Evolutionary conservation across 2,329 filamentous ascomycete species (phyloP), one percentile per base, ranked within the genome.

Genomic region (Xylaria hypoxylon): DNA sequence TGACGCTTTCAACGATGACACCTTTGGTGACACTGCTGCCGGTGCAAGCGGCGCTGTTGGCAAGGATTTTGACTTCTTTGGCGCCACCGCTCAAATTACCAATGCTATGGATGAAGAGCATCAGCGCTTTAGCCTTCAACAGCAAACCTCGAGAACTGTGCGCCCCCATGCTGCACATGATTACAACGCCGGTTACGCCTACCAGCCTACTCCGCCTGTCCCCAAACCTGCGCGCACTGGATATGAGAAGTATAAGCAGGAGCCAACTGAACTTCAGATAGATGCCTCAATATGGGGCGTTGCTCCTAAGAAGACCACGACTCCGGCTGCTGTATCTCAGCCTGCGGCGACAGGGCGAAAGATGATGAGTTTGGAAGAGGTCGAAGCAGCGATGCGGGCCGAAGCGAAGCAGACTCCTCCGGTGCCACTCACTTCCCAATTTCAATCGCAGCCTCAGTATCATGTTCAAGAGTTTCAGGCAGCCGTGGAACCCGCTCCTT

Each of bases 41-140:
- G 81, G 78, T 19, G 76, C 78, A 19, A 71, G 78, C 42, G 79
- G 84, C 33, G 83, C 83, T 11, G 88, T 96, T 65, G 94, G 94
- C 76, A 96, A 92, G 78, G 95, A 99, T 79, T 98, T 98, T 75
- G 96, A 99, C 79, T 99, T 98, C 81, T 97, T 96, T 71, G 94
- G 94, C 45, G 90, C 92, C 76, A 99, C 96, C 6, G 94, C 94
- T 64, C 89, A 94, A 79, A 92, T 97, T 45, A 86, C 94, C 22
- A 87, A 90, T 80, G 94, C 91, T 40, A 92, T 99, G 73, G 92
- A 93, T 71, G 94, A 98, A 79, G 96, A 98, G 81, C 92, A 97
- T 77, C 84, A 94, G 75, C 90, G 94, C 64, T 97, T 90, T 80
- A 88, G 87, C 73, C 90, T 94, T 59, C 90, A 95, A 70, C 86